A percentile compares a stretch with the other conserved stretches of the same genome.
Conservation (phyloP, 1,139 yeast genomes). For the Meyerozyma guilliermondii region DNA sequence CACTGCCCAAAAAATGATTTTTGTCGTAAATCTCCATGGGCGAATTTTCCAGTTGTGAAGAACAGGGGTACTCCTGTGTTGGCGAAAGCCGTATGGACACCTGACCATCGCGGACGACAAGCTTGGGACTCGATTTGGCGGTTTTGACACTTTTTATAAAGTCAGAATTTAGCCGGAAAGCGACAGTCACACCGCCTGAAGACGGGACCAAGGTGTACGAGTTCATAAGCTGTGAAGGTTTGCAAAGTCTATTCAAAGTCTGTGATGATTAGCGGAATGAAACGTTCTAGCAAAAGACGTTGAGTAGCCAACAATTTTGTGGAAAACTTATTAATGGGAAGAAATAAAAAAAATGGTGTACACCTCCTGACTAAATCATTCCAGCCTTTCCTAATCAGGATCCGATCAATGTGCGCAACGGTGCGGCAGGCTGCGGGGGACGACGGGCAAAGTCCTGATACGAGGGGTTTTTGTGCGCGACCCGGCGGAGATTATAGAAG, state of each 20-base stretch:
- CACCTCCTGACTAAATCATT: background rate
- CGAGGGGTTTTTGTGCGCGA: background rate
- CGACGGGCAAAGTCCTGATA: background rate
- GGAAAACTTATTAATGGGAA: background rate
- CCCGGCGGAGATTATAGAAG: too few relatives aligned
- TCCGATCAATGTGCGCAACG: background rate
- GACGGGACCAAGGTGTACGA: background rate
- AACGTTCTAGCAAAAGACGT: too few relatives aligned
- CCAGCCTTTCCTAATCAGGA: conserved; percentile 1
- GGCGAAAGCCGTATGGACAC: conserved; percentile 9
- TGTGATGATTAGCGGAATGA: too few relatives aligned
- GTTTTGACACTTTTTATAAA: background rate
- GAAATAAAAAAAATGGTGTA: background rate
- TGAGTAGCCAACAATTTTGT: background rate
- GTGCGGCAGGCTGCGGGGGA: background rate
- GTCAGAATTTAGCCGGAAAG: background rate
- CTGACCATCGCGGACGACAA: conserved; percentile 11
- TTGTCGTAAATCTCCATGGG: conserved; percentile 9
- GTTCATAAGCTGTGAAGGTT: background rate
- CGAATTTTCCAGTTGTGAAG: conserved; percentile 9
- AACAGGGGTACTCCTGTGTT: conserved; percentile 9
- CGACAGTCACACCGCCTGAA: background rate
- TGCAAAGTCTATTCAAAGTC: too few relatives aligned
- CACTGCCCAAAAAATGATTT: conserved; percentile 9
- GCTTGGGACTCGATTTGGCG: conserved; percentile 6